These are phyloP conservation scores for Colletotrichum sp. DNA, from an alignment of 2,329 filamentous ascomycete genomes.

Conservation along the genomic window DNA sequence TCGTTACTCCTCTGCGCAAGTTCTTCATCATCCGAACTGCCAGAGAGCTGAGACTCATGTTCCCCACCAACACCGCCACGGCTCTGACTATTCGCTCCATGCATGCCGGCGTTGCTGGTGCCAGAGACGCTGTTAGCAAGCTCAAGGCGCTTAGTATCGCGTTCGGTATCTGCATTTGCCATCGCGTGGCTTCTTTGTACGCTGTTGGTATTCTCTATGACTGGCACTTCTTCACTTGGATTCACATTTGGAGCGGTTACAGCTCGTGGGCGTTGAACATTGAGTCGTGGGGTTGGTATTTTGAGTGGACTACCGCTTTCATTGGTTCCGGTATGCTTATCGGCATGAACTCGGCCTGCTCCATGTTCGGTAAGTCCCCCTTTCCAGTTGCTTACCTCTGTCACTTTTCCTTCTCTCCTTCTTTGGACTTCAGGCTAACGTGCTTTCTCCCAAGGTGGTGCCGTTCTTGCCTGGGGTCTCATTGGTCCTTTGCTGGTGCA, in stretches of 20 bases:
- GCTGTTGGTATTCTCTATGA: conserved; percentile 65
- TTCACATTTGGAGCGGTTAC: conserved; percentile 60
- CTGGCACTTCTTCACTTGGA: conserved; percentile 58
- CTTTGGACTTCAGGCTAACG: background rate
- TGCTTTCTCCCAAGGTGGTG: conserved; percentile 36
- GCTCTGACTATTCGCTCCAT: conserved; percentile 68
- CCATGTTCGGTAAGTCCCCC: conserved; percentile 49
- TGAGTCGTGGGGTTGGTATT: conserved; percentile 66
- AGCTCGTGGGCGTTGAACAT: conserved; percentile 53
- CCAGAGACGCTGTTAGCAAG: conserved; percentile 57
- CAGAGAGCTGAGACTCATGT: conserved; percentile 63
- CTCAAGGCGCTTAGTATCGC: conserved; percentile 58
- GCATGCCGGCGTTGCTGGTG: conserved; percentile 60
- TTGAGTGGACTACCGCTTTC: conserved; percentile 65
- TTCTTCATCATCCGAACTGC: conserved; percentile 73
- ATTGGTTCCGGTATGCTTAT: conserved; percentile 61
- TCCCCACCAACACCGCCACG: conserved; percentile 64
- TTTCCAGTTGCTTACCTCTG: fast-evolving
- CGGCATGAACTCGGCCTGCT: conserved; percentile 58
- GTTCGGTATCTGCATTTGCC: conserved; percentile 53
- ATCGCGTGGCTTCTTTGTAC: conserved; percentile 64
- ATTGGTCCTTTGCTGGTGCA: conserved; percentile 52
- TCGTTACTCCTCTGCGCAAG: conserved; percentile 66
- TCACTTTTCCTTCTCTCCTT: background rate
- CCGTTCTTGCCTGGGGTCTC: conserved; percentile 59